A percentile compares a stretch with the other conserved stretches of the same genome.
Conservation (phyloP, 768 basidiomycete genomes). For the Lactifluus echinatus region DNA sequence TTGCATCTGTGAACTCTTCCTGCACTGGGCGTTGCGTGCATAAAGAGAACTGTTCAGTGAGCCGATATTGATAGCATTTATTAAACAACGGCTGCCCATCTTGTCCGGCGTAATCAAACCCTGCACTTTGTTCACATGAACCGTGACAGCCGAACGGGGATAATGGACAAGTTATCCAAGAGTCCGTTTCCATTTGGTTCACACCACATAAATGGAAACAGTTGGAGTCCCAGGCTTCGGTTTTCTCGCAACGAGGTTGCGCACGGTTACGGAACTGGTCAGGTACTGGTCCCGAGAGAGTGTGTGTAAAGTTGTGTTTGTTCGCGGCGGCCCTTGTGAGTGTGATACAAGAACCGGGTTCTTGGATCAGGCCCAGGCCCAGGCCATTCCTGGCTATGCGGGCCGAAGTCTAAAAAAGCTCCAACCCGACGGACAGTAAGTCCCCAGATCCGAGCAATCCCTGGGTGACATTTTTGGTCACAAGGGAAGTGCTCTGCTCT, state of each 20-base stretch:
- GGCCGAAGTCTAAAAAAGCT: no score
- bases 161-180: background rate
- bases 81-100: background rate
- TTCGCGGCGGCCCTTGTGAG: background rate
- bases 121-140: background rate
- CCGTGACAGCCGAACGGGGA: background rate
- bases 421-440: no score
- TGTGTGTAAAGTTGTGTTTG: background rate
- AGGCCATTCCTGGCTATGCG: no score
- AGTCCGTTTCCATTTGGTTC: background rate
- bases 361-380: constrained; percentile 30
- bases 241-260: background rate
- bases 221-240: background rate
- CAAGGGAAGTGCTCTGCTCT: background rate
- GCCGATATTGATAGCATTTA: background rate
- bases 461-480: background rate
- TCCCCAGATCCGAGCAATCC: no score
- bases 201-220: background rate
- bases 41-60: background rate
- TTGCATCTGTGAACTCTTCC: no score
- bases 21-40: background rate
- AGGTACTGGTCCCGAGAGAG: background rate
- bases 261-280: background rate
- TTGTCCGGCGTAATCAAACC: background rate
- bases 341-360: constrained; percentile 1